Conservation (phyloP, 2,329 filamentous ascomycete genomes). For the Aspergillus sp. region DNA sequence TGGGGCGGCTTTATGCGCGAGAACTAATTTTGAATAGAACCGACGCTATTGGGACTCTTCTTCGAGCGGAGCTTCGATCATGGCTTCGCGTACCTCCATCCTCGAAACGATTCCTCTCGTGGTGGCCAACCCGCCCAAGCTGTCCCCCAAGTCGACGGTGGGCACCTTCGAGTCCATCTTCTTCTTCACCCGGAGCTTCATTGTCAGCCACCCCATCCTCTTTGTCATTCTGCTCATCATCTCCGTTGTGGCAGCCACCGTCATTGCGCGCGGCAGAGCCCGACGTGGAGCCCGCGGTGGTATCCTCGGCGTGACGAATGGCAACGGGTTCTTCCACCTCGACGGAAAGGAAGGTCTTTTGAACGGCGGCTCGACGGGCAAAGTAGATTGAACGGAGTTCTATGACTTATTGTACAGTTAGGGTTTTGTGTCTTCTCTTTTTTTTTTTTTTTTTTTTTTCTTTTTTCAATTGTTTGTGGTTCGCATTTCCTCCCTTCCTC, state of each 20-base stretch:
- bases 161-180: conserved; percentile 47
- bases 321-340: conserved; percentile 46
- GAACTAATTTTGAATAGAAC: conserved; percentile 58
- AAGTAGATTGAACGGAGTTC: conserved; percentile 43
- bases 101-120: conserved; percentile 70
- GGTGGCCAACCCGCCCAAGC: conserved; percentile 48
- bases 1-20: conserved; percentile 1
- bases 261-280: conserved; percentile 35
- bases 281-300: conserved; percentile 32
- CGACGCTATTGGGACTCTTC: conserved; percentile 94
- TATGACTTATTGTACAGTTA: conserved; percentile 33
- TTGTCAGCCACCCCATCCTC: conserved; percentile 44
- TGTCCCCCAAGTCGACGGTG: conserved; percentile 51
- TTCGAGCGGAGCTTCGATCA: conserved; percentile 83
- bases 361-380: conserved; percentile 43
- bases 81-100: conserved; percentile 84
- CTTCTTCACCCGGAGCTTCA: conserved; percentile 46
- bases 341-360: conserved; percentile 50
- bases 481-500: neutral
- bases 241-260: conserved; percentile 32
- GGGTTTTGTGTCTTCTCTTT: conserved; percentile 26
- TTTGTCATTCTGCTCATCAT: conserved; percentile 40
- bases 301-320: conserved; percentile 35
- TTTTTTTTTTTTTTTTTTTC: conserved; percentile 15
- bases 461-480: conserved; percentile 7